Evolutionary conservation across 306 rosid genomes (phyloP), one percentile per base, ranked within the genome.

Genomic region (Ochetophila trinervis): DNA sequence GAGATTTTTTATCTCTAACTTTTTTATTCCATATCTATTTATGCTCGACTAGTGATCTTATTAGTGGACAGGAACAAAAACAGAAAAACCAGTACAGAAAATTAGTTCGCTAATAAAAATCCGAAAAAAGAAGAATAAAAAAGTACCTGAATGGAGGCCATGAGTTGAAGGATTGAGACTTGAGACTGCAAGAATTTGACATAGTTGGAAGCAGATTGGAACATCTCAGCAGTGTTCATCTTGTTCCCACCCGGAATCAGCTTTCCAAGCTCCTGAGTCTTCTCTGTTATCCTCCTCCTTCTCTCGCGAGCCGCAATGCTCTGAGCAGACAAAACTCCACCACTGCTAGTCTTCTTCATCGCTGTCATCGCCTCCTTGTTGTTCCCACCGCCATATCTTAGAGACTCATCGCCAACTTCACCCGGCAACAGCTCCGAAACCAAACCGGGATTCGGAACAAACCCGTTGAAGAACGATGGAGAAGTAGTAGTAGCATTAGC

Each of bases 181-280:
- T 93, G 98, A 2, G 87, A 80, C 77, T 87, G 87, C 82, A 93
- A 78, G 82, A 42, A 89, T 74, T 86, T 82, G 11, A 93, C 88
- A 63, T 89, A 93, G 34, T 79, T 93, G 34, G 68, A 72, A 60
- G 96, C 96, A 59, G 96, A 75, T 40, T 73, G 75, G 19, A 93
- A 56, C 98, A 93, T 93, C 68, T 89, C 95, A 42, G 97, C 98
- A 16, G 98, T 85, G 72, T 88, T 93, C 97, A 93, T 84, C 78
- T 84, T 89, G 23, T 49, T 68, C 4, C 91, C 97, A 13, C 95
- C 89, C 0, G 98, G 94, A 12, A 89, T 76, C 68, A 87, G 68
- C 74, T 76, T 90, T 11, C 94, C 95, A 6, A 93, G 88, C 78
- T 89, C 96, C 50, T 73, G 86, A 0, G 94, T 93, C 74, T 87